These are phyloP conservation scores for Lophiotrema nucula DNA, from an alignment of 495 filamentous ascomycete genomes.

Conservation along the genomic window DNA sequence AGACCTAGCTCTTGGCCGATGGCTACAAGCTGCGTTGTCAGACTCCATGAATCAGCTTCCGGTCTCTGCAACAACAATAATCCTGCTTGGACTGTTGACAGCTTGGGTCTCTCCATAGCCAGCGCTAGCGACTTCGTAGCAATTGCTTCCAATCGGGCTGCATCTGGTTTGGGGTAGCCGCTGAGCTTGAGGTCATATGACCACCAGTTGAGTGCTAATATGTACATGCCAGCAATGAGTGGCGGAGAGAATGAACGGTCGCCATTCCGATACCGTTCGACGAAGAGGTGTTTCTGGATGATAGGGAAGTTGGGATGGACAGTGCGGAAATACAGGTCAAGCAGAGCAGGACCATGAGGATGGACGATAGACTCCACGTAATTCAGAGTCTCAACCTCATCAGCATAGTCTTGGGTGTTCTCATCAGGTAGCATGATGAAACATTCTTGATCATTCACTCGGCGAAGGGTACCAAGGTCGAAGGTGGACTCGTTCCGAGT, in stretches of 20 bases:
- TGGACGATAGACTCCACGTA: constrained; percentile 80
- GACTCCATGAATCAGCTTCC: constrained; percentile 77
- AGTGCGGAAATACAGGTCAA: constrained; percentile 83
- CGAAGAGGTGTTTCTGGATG: constrained; percentile 80
- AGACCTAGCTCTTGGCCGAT: constrained; percentile 80
- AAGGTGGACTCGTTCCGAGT: constrained; percentile 68
- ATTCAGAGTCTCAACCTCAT: constrained; percentile 65
- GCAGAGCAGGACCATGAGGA: constrained; percentile 74
- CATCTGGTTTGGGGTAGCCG: constrained; percentile 66
- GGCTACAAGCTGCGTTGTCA: constrained; percentile 82
- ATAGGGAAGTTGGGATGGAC: constrained; percentile 92
- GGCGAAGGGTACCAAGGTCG: constrained; percentile 67
- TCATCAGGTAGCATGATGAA: constrained; percentile 77
- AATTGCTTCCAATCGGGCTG: constrained; percentile 71
- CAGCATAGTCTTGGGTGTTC: constrained; percentile 59
- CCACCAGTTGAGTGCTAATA: constrained; percentile 89
- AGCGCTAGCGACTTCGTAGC: constrained; percentile 70
- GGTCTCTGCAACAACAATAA: constrained; percentile 85
- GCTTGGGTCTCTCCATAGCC: constrained; percentile 77
- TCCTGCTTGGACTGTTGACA: constrained; percentile 93
- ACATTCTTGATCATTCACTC: constrained; percentile 77
- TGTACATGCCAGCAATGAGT: constrained; percentile 84
- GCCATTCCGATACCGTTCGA: constrained; percentile 76
- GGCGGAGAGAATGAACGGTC: constrained; percentile 78
- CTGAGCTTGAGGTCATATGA: constrained; percentile 68